These are phyloP conservation scores for Rehmannia glutinosa DNA, from an alignment of 257 asterid species.

Conservation along the genomic window DNA sequence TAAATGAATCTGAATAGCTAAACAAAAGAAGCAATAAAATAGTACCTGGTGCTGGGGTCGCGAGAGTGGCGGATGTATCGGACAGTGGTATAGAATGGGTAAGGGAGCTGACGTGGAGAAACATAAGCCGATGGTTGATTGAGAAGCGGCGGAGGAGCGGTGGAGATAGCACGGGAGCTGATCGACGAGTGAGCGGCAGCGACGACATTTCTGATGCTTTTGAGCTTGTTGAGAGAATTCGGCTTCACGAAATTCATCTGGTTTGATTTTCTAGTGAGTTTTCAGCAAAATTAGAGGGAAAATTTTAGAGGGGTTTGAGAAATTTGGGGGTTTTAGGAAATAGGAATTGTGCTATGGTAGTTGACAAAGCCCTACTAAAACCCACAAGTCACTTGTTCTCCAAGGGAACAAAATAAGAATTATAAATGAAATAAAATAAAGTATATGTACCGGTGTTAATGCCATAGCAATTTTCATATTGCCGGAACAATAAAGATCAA, in stretches of 20 bases:
- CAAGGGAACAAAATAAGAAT: not conserved
- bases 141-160: conserved; percentile 32
- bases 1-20: not conserved
- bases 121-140: conserved; percentile 17
- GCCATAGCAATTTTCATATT: no score
- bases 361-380: not conserved
- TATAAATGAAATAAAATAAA: no score
- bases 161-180: conserved; percentile 37
- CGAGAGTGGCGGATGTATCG: conserved; percentile 51
- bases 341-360: not conserved
- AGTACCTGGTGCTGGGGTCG: conserved; percentile 42
- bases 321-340: not conserved
- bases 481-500: no score
- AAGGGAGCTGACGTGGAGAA: conserved; percentile 19
- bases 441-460: no score
- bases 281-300: not conserved
- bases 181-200: conserved; percentile 16
- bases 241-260: conserved; percentile 40
- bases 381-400: not conserved
- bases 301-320: not conserved
- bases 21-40: not conserved
- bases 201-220: no score
- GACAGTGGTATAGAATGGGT: conserved; percentile 24
- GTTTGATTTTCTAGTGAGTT: not conserved
- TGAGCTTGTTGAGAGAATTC: conserved; percentile 25